These are phyloP conservation scores for Dactylonectria macrodidyma DNA, from an alignment of 2,329 filamentous ascomycete species.

Conservation along the genomic window DNA sequence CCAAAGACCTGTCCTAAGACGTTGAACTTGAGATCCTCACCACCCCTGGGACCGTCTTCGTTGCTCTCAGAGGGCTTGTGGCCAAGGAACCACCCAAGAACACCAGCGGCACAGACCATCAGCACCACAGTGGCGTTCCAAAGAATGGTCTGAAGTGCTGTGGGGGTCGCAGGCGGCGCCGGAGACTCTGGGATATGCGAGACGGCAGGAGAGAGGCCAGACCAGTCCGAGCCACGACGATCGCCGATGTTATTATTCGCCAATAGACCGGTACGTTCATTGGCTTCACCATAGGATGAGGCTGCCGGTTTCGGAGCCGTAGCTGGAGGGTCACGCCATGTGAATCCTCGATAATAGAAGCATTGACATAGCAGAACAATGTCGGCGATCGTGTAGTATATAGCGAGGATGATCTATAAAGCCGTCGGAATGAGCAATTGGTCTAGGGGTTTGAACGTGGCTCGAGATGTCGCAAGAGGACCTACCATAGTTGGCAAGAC, in stretches of 20 bases:
- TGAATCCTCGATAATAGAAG: conserved; percentile 95
- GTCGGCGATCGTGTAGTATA: conserved; percentile 94
- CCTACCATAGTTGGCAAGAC: conserved; percentile 92
- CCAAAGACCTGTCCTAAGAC: conserved; percentile 90
- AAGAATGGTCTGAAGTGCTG: conserved; percentile 69
- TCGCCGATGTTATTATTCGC: conserved; percentile 49
- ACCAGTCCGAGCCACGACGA: conserved; percentile 70
- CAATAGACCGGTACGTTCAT: conserved; percentile 64
- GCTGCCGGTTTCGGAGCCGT: conserved; percentile 58
- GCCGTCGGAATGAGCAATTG: conserved; percentile 29
- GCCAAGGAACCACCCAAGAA: conserved; percentile 87
- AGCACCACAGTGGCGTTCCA: conserved; percentile 84
- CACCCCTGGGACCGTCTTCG: conserved; percentile 56
- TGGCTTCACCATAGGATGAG: conserved; percentile 54
- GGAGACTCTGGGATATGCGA: conserved; percentile 74
- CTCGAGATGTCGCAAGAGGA: conserved; percentile 4
- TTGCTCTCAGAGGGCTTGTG: conserved; percentile 56
- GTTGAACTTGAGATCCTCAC: conserved; percentile 76
- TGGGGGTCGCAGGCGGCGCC: conserved; percentile 63
- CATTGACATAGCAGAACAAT: conserved; percentile 90
- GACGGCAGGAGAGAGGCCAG: conserved; percentile 83
- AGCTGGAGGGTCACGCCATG: conserved; percentile 69
- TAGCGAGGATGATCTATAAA: conserved; percentile 82
- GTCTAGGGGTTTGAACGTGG: neutral
- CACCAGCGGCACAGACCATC: conserved; percentile 86